phyloP scores from a whole-genome alignment of 2,329 filamentous ascomycete species.

The Calonectria fujianensis region DNA sequence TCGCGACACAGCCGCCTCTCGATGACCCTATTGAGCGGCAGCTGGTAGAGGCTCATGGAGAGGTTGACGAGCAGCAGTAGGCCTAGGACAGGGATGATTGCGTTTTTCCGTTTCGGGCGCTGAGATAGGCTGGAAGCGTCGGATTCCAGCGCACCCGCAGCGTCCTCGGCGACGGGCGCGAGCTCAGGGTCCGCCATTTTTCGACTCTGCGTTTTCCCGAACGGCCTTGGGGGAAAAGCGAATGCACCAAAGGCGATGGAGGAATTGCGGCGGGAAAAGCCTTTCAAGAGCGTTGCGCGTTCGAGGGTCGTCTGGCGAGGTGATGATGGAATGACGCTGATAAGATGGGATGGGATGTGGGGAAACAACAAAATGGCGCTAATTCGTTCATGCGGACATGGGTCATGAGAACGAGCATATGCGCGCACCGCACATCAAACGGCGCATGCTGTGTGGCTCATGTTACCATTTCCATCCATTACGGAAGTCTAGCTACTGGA shows the following conservation, averaged over 20 bases:
- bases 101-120: slow-evolving; percentile 20
- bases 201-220: not conserved
- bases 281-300: not conserved
- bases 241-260: not conserved
- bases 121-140: slow-evolving; percentile 26
- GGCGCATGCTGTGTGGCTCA: not conserved
- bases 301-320: not conserved
- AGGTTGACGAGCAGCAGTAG: slow-evolving; percentile 69
- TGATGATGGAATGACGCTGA: slow-evolving; percentile 23
- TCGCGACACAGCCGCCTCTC: slow-evolving; percentile 70
- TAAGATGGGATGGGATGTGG: slow-evolving; percentile 9
- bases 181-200: slow-evolving; percentile 24
- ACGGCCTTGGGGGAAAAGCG: not conserved
- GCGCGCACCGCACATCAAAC: slow-evolving; percentile 5
- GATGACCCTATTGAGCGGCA: slow-evolving; percentile 68
- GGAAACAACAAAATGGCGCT: slow-evolving; percentile 15
- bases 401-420: slow-evolving; percentile 21
- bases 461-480: not conserved
- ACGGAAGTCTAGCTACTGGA: not conserved
- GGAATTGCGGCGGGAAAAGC: not conserved
- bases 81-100: slow-evolving; percentile 57
- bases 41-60: slow-evolving; percentile 67
- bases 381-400: slow-evolving; percentile 24
- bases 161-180: slow-evolving; percentile 1
- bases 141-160: slow-evolving; percentile 10